These are phyloP conservation scores for Leccinum pachyderme DNA, from an alignment of 1,284 basidiomycete species.

Conservation along the genomic window DNA sequence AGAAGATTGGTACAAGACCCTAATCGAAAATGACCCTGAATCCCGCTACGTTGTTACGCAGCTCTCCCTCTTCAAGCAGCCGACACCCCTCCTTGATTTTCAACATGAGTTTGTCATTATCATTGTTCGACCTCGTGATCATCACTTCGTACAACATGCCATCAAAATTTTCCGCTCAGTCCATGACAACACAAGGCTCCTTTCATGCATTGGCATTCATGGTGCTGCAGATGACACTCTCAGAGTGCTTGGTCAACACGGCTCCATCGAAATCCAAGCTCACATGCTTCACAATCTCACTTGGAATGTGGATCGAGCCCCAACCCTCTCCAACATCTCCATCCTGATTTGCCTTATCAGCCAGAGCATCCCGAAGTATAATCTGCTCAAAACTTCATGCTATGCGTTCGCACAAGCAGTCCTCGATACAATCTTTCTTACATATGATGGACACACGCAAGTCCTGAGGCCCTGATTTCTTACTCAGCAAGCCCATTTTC, in stretches of 20 bases:
- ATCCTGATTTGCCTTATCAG: neutral
- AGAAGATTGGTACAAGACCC: no score
- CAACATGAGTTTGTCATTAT: neutral
- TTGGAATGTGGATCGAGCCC: neutral
- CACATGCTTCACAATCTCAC: neutral
- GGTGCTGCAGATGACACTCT: neutral
- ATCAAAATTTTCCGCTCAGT: neutral
- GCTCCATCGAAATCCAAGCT: neutral
- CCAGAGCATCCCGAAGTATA: neutral
- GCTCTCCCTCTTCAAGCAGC: neutral
- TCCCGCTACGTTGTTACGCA: neutral
- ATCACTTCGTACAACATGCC: neutral
- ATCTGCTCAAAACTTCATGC: neutral
- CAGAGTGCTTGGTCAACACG: neutral
- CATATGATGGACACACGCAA: neutral
- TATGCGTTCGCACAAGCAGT: neutral
- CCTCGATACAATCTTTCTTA: neutral
- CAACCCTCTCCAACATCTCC: neutral
- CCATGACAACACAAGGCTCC: neutral
- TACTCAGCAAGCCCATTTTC: neutral
- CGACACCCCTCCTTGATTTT: neutral
- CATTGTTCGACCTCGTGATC: neutral
- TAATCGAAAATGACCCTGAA: neutral
- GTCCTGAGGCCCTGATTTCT: neutral
- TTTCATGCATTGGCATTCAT: neutral